Percentiles rank a stretch among this genome's conserved stretches.
These are phyloP conservation scores for Mucor indicus DNA, from an alignment of 371 early-diverging fungal species.

Conservation along the genomic window DNA sequence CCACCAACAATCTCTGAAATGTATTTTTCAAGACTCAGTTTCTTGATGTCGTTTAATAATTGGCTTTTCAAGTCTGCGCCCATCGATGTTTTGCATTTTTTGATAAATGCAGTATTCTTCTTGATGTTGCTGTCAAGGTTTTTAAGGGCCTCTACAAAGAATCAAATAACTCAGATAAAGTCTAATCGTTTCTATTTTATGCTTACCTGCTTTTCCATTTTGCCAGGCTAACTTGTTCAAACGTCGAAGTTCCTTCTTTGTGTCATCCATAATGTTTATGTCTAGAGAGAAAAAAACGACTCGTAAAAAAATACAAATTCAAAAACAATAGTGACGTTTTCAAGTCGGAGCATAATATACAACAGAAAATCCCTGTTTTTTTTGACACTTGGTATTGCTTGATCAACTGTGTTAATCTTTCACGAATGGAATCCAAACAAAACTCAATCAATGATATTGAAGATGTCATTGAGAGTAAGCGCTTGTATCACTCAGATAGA, in stretches of 20 bases:
- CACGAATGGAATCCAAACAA: no score
- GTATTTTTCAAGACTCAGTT: slow-evolving; percentile 94
- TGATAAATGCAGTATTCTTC: slow-evolving; percentile 94
- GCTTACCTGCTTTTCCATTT: slow-evolving; percentile 33
- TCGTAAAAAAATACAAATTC: no score
- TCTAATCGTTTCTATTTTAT: background rate
- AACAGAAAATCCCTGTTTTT: no score
- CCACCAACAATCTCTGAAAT: slow-evolving; percentile 87
- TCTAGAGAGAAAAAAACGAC: no score
- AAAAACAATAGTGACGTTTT: no score
- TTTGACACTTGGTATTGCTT: no score
- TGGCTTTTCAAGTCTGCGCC: slow-evolving; percentile 70
- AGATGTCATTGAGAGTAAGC: slow-evolving; percentile 31
- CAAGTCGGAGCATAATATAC: no score
- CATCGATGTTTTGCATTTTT: slow-evolving; percentile 84
- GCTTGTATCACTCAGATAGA: slow-evolving; percentile 23
- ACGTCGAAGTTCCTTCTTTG: slow-evolving; percentile 20
- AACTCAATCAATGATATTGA: no score
- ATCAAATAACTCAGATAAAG: background rate
- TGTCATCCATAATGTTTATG: slow-evolving; percentile 17
- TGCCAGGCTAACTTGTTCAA: slow-evolving; percentile 36
- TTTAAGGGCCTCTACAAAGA: slow-evolving; percentile 16
- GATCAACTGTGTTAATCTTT: no score
- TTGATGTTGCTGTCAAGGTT: slow-evolving; percentile 95
- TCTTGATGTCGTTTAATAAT: slow-evolving; percentile 79